A percentile compares a stretch with the other conserved stretches of the same genome.
Evolutionary conservation across 2,329 filamentous ascomycete species (phyloP).

Genomic region (Hypocrella siamensis): DNA sequence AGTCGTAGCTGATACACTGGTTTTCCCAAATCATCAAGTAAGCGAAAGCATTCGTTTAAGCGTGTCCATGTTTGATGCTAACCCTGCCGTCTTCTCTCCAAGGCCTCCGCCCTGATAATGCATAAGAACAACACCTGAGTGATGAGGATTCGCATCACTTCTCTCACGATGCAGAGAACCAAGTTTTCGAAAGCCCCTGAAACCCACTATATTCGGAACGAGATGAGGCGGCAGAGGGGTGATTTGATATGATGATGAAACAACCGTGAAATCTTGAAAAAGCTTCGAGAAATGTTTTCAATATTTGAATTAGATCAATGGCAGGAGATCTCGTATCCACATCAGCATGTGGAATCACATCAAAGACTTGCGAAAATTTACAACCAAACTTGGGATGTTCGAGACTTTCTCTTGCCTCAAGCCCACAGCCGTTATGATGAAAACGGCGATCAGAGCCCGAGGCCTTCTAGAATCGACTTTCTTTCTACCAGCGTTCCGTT

Average conservation of each 20-base stretch:
- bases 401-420: constrained; percentile 25
- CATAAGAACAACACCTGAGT: constrained; percentile 10
- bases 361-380: too few species aligned
- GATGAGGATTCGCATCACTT: not conserved
- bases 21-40: constrained; percentile 85
- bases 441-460: constrained; percentile 10
- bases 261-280: too few species aligned
- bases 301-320: too few species aligned
- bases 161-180: too few species aligned
- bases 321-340: too few species aligned
- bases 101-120: constrained; percentile 18
- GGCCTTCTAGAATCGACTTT: constrained; percentile 22
- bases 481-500: constrained; percentile 66
- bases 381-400: constrained; percentile 16
- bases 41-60: constrained; percentile 2
- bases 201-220: too few species aligned
- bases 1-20: constrained; percentile 70
- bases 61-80: too few species aligned
- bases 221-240: too few species aligned
- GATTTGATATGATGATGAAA: too few species aligned
- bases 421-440: constrained; percentile 15
- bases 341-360: too few species aligned
- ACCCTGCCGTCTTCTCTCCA: not conserved
- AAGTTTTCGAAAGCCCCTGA: too few species aligned
- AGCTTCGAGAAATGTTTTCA: too few species aligned